Conservation (phyloP, 805 yeast species). For the Saccharomycopsis sp. region DNA sequence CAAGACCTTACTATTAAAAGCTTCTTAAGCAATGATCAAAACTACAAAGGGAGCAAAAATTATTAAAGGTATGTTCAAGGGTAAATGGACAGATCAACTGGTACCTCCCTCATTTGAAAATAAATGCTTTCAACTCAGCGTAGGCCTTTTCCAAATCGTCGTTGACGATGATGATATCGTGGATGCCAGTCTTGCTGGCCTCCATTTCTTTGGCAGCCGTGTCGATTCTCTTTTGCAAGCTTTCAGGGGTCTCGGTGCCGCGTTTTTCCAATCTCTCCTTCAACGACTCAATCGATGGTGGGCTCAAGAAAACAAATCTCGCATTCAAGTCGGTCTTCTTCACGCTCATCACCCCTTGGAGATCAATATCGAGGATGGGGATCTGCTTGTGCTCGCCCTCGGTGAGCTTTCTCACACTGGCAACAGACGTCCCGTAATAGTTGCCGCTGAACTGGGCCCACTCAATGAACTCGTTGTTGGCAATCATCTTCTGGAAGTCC, state of each 20-base stretch:
- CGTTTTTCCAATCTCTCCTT: slow-evolving; percentile 70
- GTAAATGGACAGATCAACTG: neutral
- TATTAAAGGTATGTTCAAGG: neutral
- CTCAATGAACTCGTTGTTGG: slow-evolving; percentile 73
- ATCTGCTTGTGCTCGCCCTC: slow-evolving; percentile 51
- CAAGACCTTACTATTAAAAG: no score
- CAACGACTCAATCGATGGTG: slow-evolving; percentile 81
- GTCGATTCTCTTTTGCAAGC: slow-evolving; percentile 69
- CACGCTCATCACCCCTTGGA: slow-evolving; percentile 96
- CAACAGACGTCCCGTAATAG: slow-evolving; percentile 90
- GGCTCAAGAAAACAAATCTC: slow-evolving; percentile 77
- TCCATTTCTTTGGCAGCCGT: slow-evolving; percentile 89
- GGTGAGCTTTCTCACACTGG: slow-evolving; percentile 70
- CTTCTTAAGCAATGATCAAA: no score
- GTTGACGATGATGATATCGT: slow-evolving; percentile 80
- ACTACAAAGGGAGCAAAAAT: neutral
- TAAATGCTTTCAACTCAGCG: slow-evolving; percentile 66
- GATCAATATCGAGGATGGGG: slow-evolving; percentile 93
- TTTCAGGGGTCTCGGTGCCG: slow-evolving; percentile 91
- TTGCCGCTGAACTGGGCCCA: slow-evolving; percentile 98
- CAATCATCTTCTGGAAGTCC: slow-evolving; percentile 68
- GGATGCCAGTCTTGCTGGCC: slow-evolving; percentile 84
- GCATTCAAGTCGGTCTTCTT: slow-evolving; percentile 78
- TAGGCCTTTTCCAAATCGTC: slow-evolving; percentile 90
- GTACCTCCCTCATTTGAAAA: slow-evolving; percentile 42